Evolutionary conservation across 2,329 filamentous ascomycete genomes (phyloP), one percentile per base, ranked within the genome.

Genomic region (Esteya vermicola): DNA sequence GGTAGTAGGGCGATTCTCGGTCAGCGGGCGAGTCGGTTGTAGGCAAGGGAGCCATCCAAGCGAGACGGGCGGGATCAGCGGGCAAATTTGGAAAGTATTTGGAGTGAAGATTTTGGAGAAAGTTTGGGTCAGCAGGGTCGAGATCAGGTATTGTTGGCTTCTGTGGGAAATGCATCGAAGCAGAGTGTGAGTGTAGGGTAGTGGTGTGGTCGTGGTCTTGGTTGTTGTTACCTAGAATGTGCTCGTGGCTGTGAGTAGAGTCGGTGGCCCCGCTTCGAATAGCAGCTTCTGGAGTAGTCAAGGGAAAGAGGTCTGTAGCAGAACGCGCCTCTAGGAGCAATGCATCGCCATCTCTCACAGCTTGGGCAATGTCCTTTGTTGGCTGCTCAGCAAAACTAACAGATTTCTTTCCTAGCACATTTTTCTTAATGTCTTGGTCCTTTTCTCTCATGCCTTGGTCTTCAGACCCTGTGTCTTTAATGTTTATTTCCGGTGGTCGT

Each of bases 51-150:
- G 79, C 77, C 73, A 96, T 91, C 89, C 89, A 98, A 18, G 85
- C 83, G 4, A 95, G 74, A 39, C 84, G 81, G 43, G 79, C 78
- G 0, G 88, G 86, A 57, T 95, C 85, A 40, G 86, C 76, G 2
- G 88, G 77, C 1, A 94, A 78, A 46, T 78, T 75, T 12, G 91
- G 88, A 60, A 95, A 98, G 70, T 94, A 98, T 58, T 95, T 94
- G 19, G 77, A 63, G 65, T 94, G 88, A 6, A 98, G 75, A 42
- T 84, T 80, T 35, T 74, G 62, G 43, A 96, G 77, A 62, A 96
- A 96, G 53, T 85, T 69, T 0, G 84, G 80, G 43, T 88, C 84
- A 28, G 75, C 67, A 0, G 88, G 86, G 56, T 96, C 85, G 47
- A 96, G 79, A 43, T 85, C 79, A 10, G 82, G 81, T 6, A 70